A percentile compares a stretch with the other conserved stretches of the same genome.
These are phyloP conservation scores for Pleurotus platypus DNA, from an alignment of 768 basidiomycete species.

Conservation along the genomic window DNA sequence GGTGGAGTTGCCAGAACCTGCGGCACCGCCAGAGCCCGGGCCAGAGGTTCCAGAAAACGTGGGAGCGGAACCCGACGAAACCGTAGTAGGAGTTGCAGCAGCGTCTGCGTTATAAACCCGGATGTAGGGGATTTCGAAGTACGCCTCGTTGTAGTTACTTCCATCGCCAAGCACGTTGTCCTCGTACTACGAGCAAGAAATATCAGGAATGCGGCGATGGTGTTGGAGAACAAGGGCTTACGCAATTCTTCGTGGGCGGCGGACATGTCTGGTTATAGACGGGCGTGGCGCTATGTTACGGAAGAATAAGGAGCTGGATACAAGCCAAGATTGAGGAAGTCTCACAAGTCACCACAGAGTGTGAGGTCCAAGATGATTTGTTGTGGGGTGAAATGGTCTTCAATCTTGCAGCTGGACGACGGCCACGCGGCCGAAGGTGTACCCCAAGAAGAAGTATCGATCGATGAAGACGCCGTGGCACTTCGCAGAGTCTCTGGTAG, in stretches of 20 bases:
- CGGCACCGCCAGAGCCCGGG: not conserved
- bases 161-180: conserved; percentile 48
- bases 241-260: conserved; percentile 4
- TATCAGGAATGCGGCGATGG: not conserved
- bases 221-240: not conserved
- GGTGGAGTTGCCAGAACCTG: not conserved
- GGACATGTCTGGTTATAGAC: not conserved
- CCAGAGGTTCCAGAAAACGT: not conserved
- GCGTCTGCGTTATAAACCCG: conserved; percentile 18
- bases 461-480: conserved; percentile 29
- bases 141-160: conserved; percentile 44
- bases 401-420: conserved; percentile 35
- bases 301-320: conserved; percentile 11
- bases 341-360: conserved; percentile 44
- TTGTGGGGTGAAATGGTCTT: conserved; percentile 40
- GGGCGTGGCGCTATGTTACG: not conserved
- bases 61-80: not conserved
- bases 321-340: conserved; percentile 20
- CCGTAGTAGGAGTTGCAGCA: not conserved
- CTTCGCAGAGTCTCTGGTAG: conserved; percentile 32
- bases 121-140: conserved; percentile 59
- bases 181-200: conserved; percentile 30
- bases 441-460: conserved; percentile 41
- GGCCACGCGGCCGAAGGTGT: conserved; percentile 37
- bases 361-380: conserved; percentile 52